Percentiles rank a stretch among this genome's conserved stretches.
Conservation (phyloP, 140 eudicot species). For the Bidens hawaiensis region DNA sequence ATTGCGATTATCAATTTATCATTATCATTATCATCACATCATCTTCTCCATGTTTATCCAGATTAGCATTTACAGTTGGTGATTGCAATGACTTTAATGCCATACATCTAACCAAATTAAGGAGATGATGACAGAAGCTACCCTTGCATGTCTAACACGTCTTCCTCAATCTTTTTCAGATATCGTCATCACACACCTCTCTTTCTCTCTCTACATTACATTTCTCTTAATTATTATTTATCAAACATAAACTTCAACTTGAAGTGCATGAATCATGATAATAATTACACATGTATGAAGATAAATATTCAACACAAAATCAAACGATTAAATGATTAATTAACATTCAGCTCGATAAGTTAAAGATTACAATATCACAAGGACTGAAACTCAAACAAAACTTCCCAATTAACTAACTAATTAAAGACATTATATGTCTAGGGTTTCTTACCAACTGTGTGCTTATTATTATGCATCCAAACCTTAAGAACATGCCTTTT, state of each 20-base stretch:
- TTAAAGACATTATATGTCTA: too few species aligned
- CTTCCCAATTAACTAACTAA: not conserved
- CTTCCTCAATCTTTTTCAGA: conserved; percentile 19
- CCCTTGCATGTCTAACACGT: conserved; percentile 39
- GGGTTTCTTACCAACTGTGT: conserved; percentile 62
- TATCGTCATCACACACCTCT: conserved; percentile 22
- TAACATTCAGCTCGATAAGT: not conserved
- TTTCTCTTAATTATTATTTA: not conserved
- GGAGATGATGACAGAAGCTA: conserved; percentile 34
- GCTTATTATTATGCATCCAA: conserved; percentile 87
- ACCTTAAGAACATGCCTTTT: conserved; percentile 72
- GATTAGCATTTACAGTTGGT: not conserved
- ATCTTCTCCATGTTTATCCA: not conserved
- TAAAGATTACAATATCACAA: not conserved
- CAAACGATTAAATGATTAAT: not conserved
- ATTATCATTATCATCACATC: conserved; percentile 7
- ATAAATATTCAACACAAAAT: not conserved
- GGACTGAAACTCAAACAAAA: not conserved
- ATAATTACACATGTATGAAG: not conserved
- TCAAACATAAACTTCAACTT: too few species aligned
- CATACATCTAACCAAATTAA: conserved; percentile 21
- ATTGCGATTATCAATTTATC: too few species aligned
- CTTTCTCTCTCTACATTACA: conserved; percentile 24
- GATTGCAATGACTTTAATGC: conserved; percentile 22
- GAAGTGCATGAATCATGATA: too few species aligned